These are phyloP conservation scores for Colletotrichum gigasporum DNA, from an alignment of 2,329 filamentous ascomycete species.

Conservation along the genomic window DNA sequence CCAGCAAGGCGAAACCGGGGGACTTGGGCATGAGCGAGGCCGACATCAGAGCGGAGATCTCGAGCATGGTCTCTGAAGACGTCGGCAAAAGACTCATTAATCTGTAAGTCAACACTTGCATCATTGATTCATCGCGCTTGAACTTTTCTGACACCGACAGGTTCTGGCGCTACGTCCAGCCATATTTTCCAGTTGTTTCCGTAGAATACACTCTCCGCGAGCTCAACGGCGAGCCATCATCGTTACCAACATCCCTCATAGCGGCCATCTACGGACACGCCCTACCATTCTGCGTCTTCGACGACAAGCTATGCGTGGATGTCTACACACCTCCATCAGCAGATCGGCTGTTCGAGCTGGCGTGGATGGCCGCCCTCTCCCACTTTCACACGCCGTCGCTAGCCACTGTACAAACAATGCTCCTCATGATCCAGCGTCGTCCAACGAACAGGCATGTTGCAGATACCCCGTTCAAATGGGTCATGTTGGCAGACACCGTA, in stretches of 20 bases:
- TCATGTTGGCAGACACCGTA: constrained; percentile 21
- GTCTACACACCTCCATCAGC: constrained; percentile 11
- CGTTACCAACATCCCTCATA: not conserved
- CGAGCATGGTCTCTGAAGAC: constrained; percentile 6
- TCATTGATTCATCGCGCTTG: not conserved
- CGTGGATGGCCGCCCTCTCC: constrained; percentile 12
- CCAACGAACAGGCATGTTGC: constrained; percentile 24
- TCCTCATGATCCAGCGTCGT: constrained; percentile 19
- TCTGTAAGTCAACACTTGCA: not conserved
- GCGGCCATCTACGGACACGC: constrained; percentile 21
- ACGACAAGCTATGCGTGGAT: constrained; percentile 16
- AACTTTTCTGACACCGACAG: not conserved
- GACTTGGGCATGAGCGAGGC: not conserved
- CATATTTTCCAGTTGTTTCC: constrained; percentile 18
- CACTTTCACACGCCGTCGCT: constrained; percentile 18
- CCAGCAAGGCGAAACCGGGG: constrained; percentile 15
- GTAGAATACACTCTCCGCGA: not conserved
- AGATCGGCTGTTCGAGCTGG: constrained; percentile 15
- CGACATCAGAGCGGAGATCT: not conserved
- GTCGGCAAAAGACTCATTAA: constrained; percentile 12
- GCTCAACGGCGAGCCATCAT: not conserved
- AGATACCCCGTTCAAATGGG: constrained; percentile 26
- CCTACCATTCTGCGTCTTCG: constrained; percentile 17
- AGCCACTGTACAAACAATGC: constrained; percentile 16
- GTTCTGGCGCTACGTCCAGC: constrained; percentile 22